A percentile compares a stretch with the other conserved stretches of the same genome.
Evolutionary conservation across 768 basidiomycete genomes (phyloP).

Genomic region (Termitomyces sp.): DNA sequence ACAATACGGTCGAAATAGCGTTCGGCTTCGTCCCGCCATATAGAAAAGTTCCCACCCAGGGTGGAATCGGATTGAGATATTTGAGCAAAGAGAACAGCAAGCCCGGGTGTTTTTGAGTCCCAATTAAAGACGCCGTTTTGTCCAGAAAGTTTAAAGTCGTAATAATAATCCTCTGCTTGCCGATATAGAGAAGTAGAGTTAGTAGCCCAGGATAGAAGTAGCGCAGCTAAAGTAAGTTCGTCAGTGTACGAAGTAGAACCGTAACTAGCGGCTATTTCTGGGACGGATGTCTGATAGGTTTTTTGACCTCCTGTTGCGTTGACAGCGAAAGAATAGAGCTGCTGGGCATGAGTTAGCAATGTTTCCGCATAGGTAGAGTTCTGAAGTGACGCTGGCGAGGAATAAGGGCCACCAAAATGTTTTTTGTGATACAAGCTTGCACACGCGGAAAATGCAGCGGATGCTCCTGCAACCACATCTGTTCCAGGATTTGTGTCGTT

Average conservation of each 20-base stretch:
- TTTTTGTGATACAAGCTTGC: conserved; percentile 72
- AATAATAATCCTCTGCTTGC: conserved; percentile 60
- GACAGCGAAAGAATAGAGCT: conserved; percentile 73
- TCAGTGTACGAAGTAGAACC: conserved; percentile 67
- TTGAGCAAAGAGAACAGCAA: conserved; percentile 73
- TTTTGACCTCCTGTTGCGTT: conserved; percentile 54
- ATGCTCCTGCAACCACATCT: conserved; percentile 78
- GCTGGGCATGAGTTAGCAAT: conserved; percentile 68
- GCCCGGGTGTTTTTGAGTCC: conserved; percentile 78
- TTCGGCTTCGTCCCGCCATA: conserved; percentile 71
- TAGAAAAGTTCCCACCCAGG: conserved; percentile 49
- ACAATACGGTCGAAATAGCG: conserved; percentile 70
- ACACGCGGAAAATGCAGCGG: conserved; percentile 86
- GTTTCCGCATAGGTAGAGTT: conserved; percentile 68
- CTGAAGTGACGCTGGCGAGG: conserved; percentile 58
- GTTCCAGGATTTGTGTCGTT: conserved; percentile 82
- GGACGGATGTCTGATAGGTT: conserved; percentile 67
- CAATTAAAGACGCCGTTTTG: conserved; percentile 74
- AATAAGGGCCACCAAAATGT: conserved; percentile 41
- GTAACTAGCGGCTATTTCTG: conserved; percentile 58
- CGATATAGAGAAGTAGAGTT: conserved; percentile 53
- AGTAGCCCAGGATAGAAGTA: conserved; percentile 70
- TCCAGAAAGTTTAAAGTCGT: conserved; percentile 45
- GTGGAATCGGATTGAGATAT: conserved; percentile 51
- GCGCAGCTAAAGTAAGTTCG: conserved; percentile 69